Evolutionary conservation across 225 moss, liverwort and hornwort genomes (phyloP).

Genomic region (Thuidium tamariscinum): DNA sequence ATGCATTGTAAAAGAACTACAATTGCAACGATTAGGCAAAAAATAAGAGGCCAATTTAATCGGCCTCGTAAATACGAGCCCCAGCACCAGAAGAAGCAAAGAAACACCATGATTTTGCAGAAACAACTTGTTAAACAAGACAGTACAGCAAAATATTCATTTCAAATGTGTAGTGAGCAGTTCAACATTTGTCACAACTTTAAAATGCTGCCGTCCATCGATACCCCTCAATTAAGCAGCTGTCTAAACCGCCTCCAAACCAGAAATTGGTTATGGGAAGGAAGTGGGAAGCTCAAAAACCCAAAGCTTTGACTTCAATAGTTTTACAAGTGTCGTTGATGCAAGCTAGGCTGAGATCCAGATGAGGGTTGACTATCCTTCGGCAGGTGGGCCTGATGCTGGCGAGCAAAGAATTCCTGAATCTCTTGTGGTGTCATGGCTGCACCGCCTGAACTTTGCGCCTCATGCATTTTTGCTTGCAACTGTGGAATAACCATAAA

Average conservation of each 20-base stretch:
- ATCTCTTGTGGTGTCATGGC: conserved; percentile 59
- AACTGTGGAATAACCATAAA: conserved; percentile 12
- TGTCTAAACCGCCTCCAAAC: not conserved
- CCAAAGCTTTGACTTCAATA: not conserved
- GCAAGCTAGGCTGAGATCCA: conserved; percentile 23
- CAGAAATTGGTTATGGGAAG: not conserved
- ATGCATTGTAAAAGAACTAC: not conserved
- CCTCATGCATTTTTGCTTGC: conserved; percentile 49
- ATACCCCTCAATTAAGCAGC: not conserved
- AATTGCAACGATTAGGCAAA: not conserved
- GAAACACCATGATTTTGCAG: not conserved
- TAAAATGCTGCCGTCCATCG: not conserved
- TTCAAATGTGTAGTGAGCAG: not conserved
- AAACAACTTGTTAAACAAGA: not conserved
- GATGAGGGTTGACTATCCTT: conserved; percentile 4
- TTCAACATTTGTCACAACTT: not conserved
- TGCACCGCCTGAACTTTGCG: conserved; percentile 33
- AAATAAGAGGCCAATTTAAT: not conserved
- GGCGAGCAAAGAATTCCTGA: conserved; percentile 51
- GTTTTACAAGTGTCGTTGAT: conserved; percentile 20
- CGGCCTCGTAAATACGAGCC: not conserved
- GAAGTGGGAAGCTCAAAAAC: not conserved
- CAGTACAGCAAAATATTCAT: not conserved
- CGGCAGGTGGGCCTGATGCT: conserved; percentile 24
- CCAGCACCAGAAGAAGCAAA: not conserved